Evolutionary conservation across 202 grass and related monocot species (phyloP).

Genomic region (Saccharum hybrid): DNA sequence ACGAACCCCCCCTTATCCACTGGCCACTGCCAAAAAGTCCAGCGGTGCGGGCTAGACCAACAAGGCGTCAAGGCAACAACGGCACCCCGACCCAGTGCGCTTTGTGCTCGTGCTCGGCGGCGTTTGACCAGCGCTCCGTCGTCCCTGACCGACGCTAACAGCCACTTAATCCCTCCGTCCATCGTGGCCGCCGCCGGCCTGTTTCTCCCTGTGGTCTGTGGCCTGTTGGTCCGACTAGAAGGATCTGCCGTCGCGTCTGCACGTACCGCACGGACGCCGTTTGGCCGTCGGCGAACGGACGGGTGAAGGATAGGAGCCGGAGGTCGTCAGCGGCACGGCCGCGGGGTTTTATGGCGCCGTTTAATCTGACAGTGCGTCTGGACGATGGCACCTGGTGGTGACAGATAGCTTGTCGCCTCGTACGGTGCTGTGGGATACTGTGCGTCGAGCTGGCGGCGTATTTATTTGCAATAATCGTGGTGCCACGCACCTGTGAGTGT

Average conservation of each 20-base stretch:
- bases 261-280: not conserved
- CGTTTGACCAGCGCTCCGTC: conserved; percentile 3
- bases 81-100: too few relatives aligned
- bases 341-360: not conserved
- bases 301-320: not conserved
- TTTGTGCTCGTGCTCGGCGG: not conserved
- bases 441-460: not conserved
- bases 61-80: too few relatives aligned
- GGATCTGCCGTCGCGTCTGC: not conserved
- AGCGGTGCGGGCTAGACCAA: too few relatives aligned
- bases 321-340: not conserved
- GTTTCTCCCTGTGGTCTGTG: not conserved
- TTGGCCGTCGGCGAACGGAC: not conserved
- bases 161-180: not conserved
- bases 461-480: not conserved
- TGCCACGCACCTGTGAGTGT: too few relatives aligned
- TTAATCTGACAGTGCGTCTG: not conserved
- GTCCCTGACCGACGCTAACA: not conserved
- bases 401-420: not conserved
- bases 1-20: not conserved
- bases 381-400: not conserved
- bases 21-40: not conserved
- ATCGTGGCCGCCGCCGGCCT: not conserved
- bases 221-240: not conserved
- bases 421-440: not conserved